Base-by-base conservation (phyloP, 345 rosid genomes). In the Salix dunnii region DNA sequence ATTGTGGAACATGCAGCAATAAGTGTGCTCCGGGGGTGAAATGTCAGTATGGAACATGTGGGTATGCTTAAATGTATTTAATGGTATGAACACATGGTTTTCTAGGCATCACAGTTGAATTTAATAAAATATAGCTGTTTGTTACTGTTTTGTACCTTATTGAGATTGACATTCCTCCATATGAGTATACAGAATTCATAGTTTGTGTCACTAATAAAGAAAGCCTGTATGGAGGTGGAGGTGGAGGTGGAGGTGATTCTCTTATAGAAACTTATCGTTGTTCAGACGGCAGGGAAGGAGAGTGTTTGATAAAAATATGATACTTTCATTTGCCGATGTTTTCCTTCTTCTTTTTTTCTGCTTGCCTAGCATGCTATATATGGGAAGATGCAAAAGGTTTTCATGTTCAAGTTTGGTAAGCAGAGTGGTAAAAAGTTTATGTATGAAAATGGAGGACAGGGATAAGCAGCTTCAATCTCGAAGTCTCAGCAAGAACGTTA, bases 1-100 rank as follows among this genome's bases (percentile, higher is more conserved):
- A 88, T 49, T 93, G 96, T 76, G 96, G 96, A 36, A 82, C 88
- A 81, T 90, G 96, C 85, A 77, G 72, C 67, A 81, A 66, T 23
- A 75, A 77, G 66, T 90, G 97, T 73, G 70, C 80, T 17, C 30
- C 40, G 1, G 90, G 93, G 70, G 67, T 78, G 20, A 72, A 70
- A 70, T 93, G 96, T 65, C 87, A 83, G 66, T 85, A 65, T 74
- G 96, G 94, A 38, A 72, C 55, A 21, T 90, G 96, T 69, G 97
- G 93, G 58, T 89, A 93, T 78, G 91, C 91, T 82, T 93, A 79
- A 77, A 58, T 14, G 9, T 23, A 63, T 63, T 63, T 25, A 25
- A 11, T 62, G 31, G 35, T 63, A 16, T 28, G 12, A 5, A 4
- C 20, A 25, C 36, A 33, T 33, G 36, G 36, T 33, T 33, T n/a